Conservation (phyloP, 2,329 filamentous ascomycete species). For the Trichophyton mentagrophytes region DNA sequence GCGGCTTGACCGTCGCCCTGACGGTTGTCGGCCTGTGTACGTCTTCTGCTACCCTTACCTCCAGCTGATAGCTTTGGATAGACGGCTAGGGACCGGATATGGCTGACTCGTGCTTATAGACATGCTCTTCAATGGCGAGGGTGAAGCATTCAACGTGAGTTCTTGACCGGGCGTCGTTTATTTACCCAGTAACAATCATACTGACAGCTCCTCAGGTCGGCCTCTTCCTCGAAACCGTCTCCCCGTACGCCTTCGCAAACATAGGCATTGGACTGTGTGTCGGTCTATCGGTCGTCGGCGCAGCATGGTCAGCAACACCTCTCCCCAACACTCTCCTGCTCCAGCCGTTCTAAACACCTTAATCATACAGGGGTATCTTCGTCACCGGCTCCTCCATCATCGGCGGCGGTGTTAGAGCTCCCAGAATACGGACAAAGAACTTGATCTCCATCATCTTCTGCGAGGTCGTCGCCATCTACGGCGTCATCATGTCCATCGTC, state of each 20-base stretch:
- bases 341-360: neutral
- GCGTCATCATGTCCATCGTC: slow-evolving; percentile 98
- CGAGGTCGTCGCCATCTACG: slow-evolving; percentile 99
- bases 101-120: slow-evolving; percentile 43
- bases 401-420: slow-evolving; percentile 89
- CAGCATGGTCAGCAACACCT: slow-evolving; percentile 63
- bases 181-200: slow-evolving; percentile 1
- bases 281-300: slow-evolving; percentile 87
- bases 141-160: slow-evolving; percentile 82
- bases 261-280: slow-evolving; percentile 90
- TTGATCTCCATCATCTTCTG: slow-evolving; percentile 99
- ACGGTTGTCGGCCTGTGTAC: slow-evolving; percentile 66
- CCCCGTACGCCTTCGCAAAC: slow-evolving; percentile 86
- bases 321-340: slow-evolving; percentile 7
- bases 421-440: slow-evolving; percentile 98
- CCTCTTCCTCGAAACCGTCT: slow-evolving; percentile 84
- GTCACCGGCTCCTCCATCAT: slow-evolving; percentile 96
- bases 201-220: slow-evolving; percentile 50
- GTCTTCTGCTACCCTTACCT: slow-evolving; percentile 23
- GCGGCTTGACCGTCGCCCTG: slow-evolving; percentile 55
- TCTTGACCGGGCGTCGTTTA: neutral
- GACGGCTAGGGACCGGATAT: neutral
- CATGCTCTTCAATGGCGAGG: slow-evolving; percentile 95
- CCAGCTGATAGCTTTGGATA: slow-evolving; percentile 1
- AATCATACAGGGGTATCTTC: slow-evolving; percentile 74